These are phyloP conservation scores for Raphanus hybrid DNA, from an alignment of 441 rosid species.

Conservation along the genomic window DNA sequence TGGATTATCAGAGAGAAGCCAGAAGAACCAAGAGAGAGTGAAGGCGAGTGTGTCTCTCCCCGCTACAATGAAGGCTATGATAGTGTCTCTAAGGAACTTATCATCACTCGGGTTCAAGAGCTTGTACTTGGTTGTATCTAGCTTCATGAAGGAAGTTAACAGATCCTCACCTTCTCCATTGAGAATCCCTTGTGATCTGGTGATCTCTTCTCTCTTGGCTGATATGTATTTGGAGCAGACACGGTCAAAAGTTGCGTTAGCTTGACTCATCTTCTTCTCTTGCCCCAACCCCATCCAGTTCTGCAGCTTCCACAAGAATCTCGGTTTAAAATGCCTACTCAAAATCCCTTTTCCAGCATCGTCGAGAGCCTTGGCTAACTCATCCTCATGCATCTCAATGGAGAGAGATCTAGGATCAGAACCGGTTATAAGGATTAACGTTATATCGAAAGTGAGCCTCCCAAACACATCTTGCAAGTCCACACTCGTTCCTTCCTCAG, in stretches of 20 bases:
- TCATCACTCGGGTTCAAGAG: not conserved
- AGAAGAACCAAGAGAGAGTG: conserved; percentile 10
- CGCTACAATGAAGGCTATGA: not conserved
- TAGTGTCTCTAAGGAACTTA: conserved; percentile 4
- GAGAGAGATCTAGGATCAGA: not conserved
- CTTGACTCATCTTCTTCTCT: conserved; percentile 6
- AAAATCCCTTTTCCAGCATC: not conserved
- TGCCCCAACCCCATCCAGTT: conserved; percentile 6
- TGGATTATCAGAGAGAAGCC: conserved; percentile 5
- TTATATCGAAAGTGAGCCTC: not conserved
- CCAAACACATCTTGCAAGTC: conserved; percentile 14
- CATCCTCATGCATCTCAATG: not conserved
- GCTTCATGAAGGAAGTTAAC: conserved; percentile 4
- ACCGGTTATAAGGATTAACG: not conserved
- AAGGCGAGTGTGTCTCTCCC: not conserved
- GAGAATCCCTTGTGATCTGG: not conserved
- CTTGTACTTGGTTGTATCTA: conserved; percentile 5
- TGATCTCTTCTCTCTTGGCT: conserved; percentile 6
- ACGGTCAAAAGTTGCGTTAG: conserved; percentile 1
- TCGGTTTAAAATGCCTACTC: not conserved
- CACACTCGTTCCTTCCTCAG: not conserved
- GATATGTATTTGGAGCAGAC: not conserved
- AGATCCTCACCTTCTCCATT: not conserved
- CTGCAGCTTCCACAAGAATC: not conserved
- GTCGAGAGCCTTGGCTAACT: not conserved